Evolutionary conservation across 2,329 filamentous ascomycete genomes (phyloP).

Genomic region (Aureobasidium uvarum): DNA sequence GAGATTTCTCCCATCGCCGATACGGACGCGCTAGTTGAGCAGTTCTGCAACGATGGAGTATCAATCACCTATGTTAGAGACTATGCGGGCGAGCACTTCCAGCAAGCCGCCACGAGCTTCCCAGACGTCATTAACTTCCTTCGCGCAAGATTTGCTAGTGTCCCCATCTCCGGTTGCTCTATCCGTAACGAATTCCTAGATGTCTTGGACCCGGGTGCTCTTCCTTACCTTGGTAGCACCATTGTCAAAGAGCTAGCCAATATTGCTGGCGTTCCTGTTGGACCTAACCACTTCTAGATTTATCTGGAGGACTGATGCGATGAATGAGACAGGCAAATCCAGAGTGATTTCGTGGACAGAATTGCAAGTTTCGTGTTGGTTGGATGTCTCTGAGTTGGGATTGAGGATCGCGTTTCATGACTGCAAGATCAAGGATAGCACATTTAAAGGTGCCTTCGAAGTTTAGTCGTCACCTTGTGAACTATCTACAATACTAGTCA

Average conservation of each 20-base stretch:
- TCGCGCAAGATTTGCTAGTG: background rate
- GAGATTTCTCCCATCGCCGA: constrained; percentile 35
- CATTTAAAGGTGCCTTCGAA: too few relatives aligned
- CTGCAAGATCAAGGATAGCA: too few relatives aligned
- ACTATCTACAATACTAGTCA: too few relatives aligned
- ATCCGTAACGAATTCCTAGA: background rate
- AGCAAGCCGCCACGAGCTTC: background rate
- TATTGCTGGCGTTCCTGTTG: background rate
- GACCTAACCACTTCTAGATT: constrained; percentile 28
- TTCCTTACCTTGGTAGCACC: background rate
- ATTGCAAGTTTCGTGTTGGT: too few relatives aligned
- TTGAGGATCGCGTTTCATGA: too few relatives aligned
- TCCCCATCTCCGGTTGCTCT: background rate
- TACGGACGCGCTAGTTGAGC: constrained; percentile 34
- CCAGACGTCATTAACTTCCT: constrained; percentile 3
- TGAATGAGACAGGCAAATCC: too few relatives aligned
- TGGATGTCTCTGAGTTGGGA: too few relatives aligned
- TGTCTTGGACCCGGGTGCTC: constrained; percentile 4
- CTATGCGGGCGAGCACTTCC: background rate
- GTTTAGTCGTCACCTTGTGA: too few relatives aligned
- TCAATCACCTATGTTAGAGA: constrained; percentile 1
- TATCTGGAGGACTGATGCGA: too few relatives aligned
- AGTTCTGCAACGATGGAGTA: constrained; percentile 30
- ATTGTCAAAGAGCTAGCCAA: background rate
- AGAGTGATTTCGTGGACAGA: too few relatives aligned